Conservation (phyloP, 495 filamentous ascomycete species). For the Penicillium atrosanguineum region DNA sequence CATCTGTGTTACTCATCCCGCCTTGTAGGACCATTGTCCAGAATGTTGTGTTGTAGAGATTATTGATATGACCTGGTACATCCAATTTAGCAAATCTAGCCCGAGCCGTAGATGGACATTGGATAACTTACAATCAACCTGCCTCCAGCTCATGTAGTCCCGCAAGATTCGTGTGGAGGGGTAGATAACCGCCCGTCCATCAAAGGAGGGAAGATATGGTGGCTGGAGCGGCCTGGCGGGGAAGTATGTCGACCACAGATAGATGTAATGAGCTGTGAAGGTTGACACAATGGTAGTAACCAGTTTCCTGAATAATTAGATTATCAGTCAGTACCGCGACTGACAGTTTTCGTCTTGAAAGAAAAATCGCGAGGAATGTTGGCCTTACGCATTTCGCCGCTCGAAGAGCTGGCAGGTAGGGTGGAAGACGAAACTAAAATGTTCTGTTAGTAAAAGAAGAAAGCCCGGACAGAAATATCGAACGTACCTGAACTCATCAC, state of each 20-base stretch:
- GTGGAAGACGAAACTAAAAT: constrained; percentile 78
- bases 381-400: constrained; percentile 69
- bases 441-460: not conserved
- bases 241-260: constrained; percentile 78
- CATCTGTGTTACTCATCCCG: constrained; percentile 68
- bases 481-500: constrained; percentile 83
- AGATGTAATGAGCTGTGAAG: constrained; percentile 88
- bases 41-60: constrained; percentile 96
- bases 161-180: constrained; percentile 73
- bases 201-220: constrained; percentile 77
- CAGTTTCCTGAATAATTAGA: constrained; percentile 61
- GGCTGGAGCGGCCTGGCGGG: constrained; percentile 61
- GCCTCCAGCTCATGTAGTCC: constrained; percentile 96
- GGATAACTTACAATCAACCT: constrained; percentile 78
- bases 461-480: not conserved
- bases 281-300: constrained; percentile 86
- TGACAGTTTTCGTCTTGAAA: not conserved
- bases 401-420: constrained; percentile 80
- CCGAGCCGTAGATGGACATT: not conserved
- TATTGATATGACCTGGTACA: constrained; percentile 84
- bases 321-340: not conserved
- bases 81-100: not conserved
- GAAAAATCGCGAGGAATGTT: not conserved
- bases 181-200: constrained; percentile 87
- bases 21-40: constrained; percentile 82